These are phyloP conservation scores for Scedosporium aurantiacum DNA, from an alignment of 2,329 filamentous ascomycete genomes.

Conservation along the genomic window DNA sequence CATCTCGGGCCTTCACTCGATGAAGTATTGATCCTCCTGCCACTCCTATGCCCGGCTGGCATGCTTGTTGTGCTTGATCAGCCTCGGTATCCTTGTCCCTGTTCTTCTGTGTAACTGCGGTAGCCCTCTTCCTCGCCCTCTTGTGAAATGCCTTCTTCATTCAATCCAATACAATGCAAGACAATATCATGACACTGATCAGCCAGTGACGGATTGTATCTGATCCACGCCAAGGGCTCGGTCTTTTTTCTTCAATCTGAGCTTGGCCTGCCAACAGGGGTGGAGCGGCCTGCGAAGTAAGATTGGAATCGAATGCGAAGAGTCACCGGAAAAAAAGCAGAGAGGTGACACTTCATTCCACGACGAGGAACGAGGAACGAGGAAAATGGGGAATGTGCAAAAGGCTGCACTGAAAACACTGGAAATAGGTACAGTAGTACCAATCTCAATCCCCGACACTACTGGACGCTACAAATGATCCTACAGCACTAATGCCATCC, in stretches of 20 bases:
- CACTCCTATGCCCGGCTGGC: no score
- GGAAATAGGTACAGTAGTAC: not conserved
- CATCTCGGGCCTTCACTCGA: no score
- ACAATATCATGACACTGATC: not conserved
- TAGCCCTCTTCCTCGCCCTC: not conserved
- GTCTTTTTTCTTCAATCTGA: not conserved
- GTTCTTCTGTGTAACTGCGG: no score
- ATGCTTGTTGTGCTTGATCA: no score
- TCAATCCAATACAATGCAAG: not conserved
- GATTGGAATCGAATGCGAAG: not conserved
- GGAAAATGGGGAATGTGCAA: not conserved
- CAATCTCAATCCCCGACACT: not conserved
- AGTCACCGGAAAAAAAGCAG: constrained; percentile 1
- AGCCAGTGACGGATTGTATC: not conserved
- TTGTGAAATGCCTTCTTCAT: not conserved
- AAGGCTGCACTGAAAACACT: not conserved
- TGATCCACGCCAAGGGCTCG: not conserved
- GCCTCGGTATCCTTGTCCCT: no score
- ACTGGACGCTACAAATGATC: not conserved
- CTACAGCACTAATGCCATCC: not conserved
- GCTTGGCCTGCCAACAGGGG: not conserved
- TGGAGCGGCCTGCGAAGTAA: not conserved
- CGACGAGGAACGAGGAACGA: no score
- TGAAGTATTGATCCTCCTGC: no score
- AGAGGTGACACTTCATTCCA: not conserved